Base-by-base conservation (phyloP, 2,329 filamentous ascomycete genomes). In the Cordyceps fumosorosea region DNA sequence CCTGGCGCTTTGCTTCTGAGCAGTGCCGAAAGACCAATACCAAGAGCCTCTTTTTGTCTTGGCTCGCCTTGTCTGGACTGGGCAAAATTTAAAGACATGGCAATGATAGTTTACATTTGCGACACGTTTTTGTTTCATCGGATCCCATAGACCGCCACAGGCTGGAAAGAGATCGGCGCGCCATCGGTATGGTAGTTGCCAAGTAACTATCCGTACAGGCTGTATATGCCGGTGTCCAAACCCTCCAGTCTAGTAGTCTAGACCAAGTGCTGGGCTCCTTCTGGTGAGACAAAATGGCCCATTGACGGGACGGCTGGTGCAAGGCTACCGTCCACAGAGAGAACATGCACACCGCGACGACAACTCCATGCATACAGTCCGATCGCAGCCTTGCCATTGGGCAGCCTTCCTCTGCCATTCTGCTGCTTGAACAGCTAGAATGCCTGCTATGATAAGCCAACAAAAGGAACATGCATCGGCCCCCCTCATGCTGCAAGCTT, bases 351-450 rank as follows among this genome's bases (percentile, higher is more conserved):
- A 42, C 52, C 34, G 24, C 52, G 20, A 24, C 20, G 20, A 24
- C 16, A 22, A 20, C 44, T 53, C 5, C n/a, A 22, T 47, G 54
- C 40, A 56, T 54, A 40, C 54, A 44, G 20, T 34, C 10, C 24
- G 54, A 56, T 56, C 54, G 54, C 26, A 34, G 54, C 54, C 24
- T 56, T 40, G 7, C 20, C 22, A 56, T 56, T 56, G 54, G 54
- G 24, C n/a, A n/a, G 22, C 16, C 24, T 29, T 26, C 14, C 10
- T 29, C 16, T 6, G 14, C 18, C 40, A 8, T 5, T 47, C 16
- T 34, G 10, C 10, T 20, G 10, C 26, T 20, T 16, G 32, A n/a
- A 24, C 29, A 37, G n/a, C n/a, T 37, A 37, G 20, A 52, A 14
- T 24, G 34, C 3, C n/a, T 6, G 18, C 29, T 22, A 7, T 20